Conservation (phyloP, 192 early-diverging fungal genomes). For the Phycomyces blakesleeanus region DNA sequence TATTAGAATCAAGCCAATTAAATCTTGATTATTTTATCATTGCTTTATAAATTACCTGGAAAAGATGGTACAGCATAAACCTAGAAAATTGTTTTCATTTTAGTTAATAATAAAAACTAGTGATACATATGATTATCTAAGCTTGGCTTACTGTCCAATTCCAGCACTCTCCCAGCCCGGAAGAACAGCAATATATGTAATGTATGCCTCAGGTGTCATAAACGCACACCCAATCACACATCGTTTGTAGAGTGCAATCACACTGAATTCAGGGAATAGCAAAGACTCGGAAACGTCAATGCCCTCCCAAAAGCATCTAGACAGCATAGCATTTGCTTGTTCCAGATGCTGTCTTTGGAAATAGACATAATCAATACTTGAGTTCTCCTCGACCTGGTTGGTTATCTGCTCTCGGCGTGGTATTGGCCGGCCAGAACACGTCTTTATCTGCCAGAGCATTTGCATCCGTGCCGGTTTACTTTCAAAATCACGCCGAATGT, state of each 20-base stretch:
- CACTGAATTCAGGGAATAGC: slow-evolving; percentile 76
- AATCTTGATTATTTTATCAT: too few relatives aligned
- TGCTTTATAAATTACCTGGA: slow-evolving; percentile 61
- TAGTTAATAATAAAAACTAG: too few relatives aligned
- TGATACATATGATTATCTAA: too few relatives aligned
- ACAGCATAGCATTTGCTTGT: slow-evolving; percentile 75
- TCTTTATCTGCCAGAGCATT: slow-evolving; percentile 42
- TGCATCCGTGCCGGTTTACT: slow-evolving; percentile 44
- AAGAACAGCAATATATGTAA: slow-evolving; percentile 82
- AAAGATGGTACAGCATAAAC: slow-evolving; percentile 67
- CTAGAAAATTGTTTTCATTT: too few relatives aligned
- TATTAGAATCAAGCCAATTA: slow-evolving; percentile 4
- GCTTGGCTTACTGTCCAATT: slow-evolving; percentile 74
- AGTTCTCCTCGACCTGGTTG: slow-evolving; percentile 1
- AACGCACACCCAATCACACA: slow-evolving; percentile 87
- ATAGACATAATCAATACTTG: slow-evolving; percentile 77
- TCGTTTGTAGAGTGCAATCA: slow-evolving; percentile 78
- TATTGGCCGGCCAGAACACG: slow-evolving; percentile 6
- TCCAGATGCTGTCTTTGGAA: slow-evolving; percentile 63
- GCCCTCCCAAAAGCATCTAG: slow-evolving; percentile 81
- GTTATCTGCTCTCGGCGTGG: neutral
- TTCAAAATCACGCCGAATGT: slow-evolving; percentile 73
- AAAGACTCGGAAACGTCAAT: slow-evolving; percentile 88
- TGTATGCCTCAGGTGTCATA: slow-evolving; percentile 88
- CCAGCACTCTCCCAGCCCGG: slow-evolving; percentile 84